These are phyloP conservation scores for Ogataea pignaliae DNA, from an alignment of 805 yeast species.

Conservation along the genomic window DNA sequence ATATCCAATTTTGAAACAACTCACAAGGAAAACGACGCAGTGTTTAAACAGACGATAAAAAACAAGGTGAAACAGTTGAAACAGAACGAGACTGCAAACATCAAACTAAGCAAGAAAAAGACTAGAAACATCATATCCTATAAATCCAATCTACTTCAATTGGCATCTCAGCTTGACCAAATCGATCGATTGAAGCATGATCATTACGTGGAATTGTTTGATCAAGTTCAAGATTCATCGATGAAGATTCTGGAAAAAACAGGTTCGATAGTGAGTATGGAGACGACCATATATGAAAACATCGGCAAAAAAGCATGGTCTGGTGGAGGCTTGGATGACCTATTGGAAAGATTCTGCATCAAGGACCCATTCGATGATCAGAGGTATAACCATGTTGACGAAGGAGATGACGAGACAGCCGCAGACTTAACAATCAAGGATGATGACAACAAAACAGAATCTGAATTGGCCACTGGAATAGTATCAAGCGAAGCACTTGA, in stretches of 20 bases:
- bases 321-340: slow-evolving; percentile 78
- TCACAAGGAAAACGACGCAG: slow-evolving; percentile 43
- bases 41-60: slow-evolving; percentile 51
- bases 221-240: slow-evolving; percentile 60
- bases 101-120: slow-evolving; percentile 52
- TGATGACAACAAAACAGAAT: not conserved
- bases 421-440: slow-evolving; percentile 2
- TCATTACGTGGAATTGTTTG: slow-evolving; percentile 61
- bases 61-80: slow-evolving; percentile 49
- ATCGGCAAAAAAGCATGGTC: slow-evolving; percentile 83
- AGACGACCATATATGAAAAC: slow-evolving; percentile 74
- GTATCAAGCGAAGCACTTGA: not conserved
- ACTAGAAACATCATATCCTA: slow-evolving; percentile 65
- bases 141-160: slow-evolving; percentile 57
- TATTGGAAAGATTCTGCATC: slow-evolving; percentile 9
- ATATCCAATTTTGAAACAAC: slow-evolving; percentile 40
- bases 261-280: slow-evolving; percentile 68
- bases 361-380: slow-evolving; percentile 14
- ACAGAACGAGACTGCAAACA: slow-evolving; percentile 56
- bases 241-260: slow-evolving; percentile 47
- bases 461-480: too few relatives aligned
- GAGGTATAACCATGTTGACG: slow-evolving; percentile 3
- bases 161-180: slow-evolving; percentile 74
- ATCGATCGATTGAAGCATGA: slow-evolving; percentile 73
- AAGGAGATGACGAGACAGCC: slow-evolving; percentile 3